phyloP scores from a whole-genome alignment of 805 yeast species.

The Sugiyamaella smithiae region DNA sequence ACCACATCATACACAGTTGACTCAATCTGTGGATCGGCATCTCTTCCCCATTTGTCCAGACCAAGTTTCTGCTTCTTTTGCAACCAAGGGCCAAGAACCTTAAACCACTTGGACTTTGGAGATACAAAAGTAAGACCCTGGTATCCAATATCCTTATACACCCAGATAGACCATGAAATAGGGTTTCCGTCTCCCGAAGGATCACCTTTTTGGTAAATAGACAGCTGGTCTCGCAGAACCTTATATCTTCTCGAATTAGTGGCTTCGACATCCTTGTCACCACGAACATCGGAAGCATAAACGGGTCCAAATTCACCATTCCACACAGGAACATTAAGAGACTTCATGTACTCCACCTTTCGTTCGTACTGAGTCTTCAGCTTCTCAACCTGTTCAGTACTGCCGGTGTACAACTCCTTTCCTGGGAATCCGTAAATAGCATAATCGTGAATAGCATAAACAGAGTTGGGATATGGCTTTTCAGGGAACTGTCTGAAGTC shows the following conservation, averaged over 20 bases:
- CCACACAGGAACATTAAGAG: slow-evolving; percentile 48
- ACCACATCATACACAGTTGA: slow-evolving; percentile 37
- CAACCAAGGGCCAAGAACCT: slow-evolving; percentile 43
- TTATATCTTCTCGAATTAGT: slow-evolving; percentile 42
- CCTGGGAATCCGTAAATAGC: slow-evolving; percentile 45
- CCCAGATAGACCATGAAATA: slow-evolving; percentile 52
- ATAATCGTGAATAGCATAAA: slow-evolving; percentile 51
- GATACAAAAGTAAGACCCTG: slow-evolving; percentile 49
- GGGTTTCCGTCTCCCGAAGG: slow-evolving; percentile 47
- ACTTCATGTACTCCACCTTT: slow-evolving; percentile 43
- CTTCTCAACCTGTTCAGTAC: slow-evolving; percentile 37
- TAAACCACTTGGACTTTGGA: slow-evolving; percentile 43
- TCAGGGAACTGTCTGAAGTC: slow-evolving; percentile 49
- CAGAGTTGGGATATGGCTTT: slow-evolving; percentile 40
- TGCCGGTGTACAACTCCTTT: slow-evolving; percentile 34
- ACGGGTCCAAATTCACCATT: slow-evolving; percentile 55
- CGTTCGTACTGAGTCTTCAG: slow-evolving; percentile 40
- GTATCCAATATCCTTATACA: slow-evolving; percentile 51
- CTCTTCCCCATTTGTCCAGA: slow-evolving; percentile 50
- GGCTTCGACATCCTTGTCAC: slow-evolving; percentile 39
- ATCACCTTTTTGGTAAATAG: slow-evolving; percentile 43
- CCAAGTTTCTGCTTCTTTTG: slow-evolving; percentile 45
- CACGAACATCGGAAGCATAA: slow-evolving; percentile 41
- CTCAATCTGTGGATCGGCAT: slow-evolving; percentile 41
- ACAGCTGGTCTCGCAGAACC: slow-evolving; percentile 46